Conservation (phyloP, 108 stramenopile genomes). For the Aurantiochytrium sp. region DNA sequence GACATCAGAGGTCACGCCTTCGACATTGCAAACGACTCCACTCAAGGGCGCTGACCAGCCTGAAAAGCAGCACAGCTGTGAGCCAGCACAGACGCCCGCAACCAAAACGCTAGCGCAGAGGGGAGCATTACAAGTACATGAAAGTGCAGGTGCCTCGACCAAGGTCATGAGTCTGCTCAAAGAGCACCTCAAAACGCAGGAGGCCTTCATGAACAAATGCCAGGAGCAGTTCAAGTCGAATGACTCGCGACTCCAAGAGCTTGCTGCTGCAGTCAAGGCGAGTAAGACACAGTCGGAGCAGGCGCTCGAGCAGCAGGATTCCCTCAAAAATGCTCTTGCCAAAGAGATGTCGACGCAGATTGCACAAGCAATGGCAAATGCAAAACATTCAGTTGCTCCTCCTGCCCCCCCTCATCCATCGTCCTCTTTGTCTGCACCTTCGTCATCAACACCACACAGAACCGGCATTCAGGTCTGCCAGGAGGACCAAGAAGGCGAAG, state of each 20-base stretch:
- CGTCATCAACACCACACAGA: too few species aligned
- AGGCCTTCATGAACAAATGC: background rate
- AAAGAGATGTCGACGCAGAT: background rate
- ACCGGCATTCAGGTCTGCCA: too few species aligned
- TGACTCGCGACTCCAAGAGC: background rate
- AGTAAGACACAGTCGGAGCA: background rate
- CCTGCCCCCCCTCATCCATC: background rate
- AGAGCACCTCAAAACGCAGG: background rate
- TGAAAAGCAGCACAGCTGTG: too few species aligned
- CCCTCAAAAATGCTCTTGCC: background rate
- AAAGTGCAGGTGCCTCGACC: too few species aligned
- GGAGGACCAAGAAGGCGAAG: too few species aligned
- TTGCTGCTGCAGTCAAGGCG: background rate
- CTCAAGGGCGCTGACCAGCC: too few species aligned
- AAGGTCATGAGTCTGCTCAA: background rate
- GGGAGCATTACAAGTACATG: too few species aligned
- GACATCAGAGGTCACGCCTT: too few species aligned
- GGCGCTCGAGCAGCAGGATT: background rate
- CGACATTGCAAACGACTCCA: too few species aligned
- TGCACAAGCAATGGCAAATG: background rate
- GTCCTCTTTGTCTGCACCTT: background rate
- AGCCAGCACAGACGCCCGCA: too few species aligned
- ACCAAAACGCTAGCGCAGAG: too few species aligned
- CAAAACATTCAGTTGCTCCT: background rate
- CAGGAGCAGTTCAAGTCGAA: background rate